A percentile compares a stretch with the other conserved stretches of the same genome.
phyloP scores from a whole-genome alignment of 345 rosid species.

The Hibiscus trionum region DNA sequence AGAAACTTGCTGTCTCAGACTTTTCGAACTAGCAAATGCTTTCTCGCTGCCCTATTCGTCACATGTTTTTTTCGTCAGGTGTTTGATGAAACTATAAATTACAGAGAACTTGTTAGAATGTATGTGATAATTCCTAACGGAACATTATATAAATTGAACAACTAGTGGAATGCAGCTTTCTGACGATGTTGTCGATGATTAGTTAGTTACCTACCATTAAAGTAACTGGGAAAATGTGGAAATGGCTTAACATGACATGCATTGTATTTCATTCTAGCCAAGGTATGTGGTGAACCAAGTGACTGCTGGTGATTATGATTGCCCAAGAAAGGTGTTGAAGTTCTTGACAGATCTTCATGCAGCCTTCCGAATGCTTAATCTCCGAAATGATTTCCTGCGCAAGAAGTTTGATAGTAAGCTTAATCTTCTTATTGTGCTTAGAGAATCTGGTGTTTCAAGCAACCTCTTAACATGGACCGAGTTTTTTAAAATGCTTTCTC shows the following conservation, averaged over 20 bases:
- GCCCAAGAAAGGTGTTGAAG: constrained; percentile 78
- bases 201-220: background rate
- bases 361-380: constrained; percentile 88
- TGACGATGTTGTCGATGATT: background rate
- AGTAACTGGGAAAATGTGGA: background rate
- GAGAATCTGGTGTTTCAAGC: background rate
- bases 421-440: background rate
- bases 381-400: constrained; percentile 92
- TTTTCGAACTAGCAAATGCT: background rate
- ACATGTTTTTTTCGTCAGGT: background rate
- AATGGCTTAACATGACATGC: background rate
- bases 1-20: constrained; percentile 11
- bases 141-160: background rate
- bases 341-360: constrained; percentile 86
- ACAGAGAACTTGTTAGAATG: constrained; percentile 5
- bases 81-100: background rate
- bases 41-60: background rate
- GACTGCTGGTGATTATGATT: constrained; percentile 83
- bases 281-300: constrained; percentile 89
- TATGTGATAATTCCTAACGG: constrained; percentile 3
- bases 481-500: background rate
- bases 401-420: constrained; percentile 83
- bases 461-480: background rate
- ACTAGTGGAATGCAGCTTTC: background rate
- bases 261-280: constrained; percentile 34